Percentiles rank a stretch among this genome's conserved stretches.
These are phyloP conservation scores for Phytopythium aichiense DNA, from an alignment of 352 stramenopile species.

Conservation along the genomic window DNA sequence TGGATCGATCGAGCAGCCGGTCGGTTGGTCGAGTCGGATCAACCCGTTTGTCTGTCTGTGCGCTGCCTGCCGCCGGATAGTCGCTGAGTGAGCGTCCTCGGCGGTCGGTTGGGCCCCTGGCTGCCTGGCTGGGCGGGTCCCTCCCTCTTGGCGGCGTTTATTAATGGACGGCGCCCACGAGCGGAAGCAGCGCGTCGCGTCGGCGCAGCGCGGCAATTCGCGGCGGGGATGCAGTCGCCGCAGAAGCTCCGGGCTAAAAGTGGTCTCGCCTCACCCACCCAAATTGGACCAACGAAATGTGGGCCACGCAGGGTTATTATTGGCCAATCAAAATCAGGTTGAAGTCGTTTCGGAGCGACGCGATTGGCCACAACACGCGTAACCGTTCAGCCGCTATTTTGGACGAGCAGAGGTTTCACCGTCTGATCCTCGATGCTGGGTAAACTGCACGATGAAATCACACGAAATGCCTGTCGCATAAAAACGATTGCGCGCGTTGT, in stretches of 20 bases:
- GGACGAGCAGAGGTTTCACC: neutral
- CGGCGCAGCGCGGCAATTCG: neutral
- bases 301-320: neutral
- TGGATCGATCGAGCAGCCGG: neutral
- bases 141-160: neutral
- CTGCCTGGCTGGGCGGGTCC: neutral
- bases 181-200: neutral
- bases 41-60: too few species aligned
- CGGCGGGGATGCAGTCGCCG: neutral
- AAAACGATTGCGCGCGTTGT: too few species aligned
- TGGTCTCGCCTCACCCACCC: constrained; percentile 4
- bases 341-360: neutral
- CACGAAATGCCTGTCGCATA: too few species aligned
- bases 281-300: constrained; percentile 1
- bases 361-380: neutral
- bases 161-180: constrained; percentile 1
- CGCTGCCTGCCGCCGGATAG: neutral
- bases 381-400: neutral
- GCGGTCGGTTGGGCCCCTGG: neutral
- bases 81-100: constrained; percentile 2
- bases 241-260: neutral
- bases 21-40: too few species aligned
- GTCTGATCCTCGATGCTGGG: neutral
- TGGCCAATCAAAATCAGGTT: constrained; percentile 6
- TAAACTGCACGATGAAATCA: too few species aligned